A percentile compares a stretch with the other conserved stretches of the same genome.
phyloP scores from a whole-genome alignment of 106 monocot genomes.

The Chionographis japonica region DNA sequence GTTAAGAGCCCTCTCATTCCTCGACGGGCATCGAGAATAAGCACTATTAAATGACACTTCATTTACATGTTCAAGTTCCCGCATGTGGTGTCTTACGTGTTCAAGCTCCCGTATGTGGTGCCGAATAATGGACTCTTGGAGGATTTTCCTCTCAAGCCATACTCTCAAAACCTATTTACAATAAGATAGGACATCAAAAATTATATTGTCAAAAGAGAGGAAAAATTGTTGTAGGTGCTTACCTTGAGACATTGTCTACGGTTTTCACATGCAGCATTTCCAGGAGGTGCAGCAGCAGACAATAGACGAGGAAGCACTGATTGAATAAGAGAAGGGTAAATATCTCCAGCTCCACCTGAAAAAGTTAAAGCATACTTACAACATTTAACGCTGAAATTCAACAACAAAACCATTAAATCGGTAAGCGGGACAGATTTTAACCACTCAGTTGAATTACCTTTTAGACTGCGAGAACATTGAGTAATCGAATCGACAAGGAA shows the following conservation, averaged over 20 bases:
- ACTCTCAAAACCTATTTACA: constrained; percentile 75
- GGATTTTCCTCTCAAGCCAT: constrained; percentile 86
- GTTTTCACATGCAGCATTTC: constrained; percentile 74
- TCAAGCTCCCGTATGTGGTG: constrained; percentile 43
- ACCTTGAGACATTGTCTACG: constrained; percentile 94
- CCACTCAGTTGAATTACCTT: constrained; percentile 27
- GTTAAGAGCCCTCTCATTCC: constrained; percentile 81
- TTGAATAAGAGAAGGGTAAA: constrained; percentile 72
- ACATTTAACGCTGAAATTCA: background rate
- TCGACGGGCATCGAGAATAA: constrained; percentile 51
- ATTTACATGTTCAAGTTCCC: constrained; percentile 62
- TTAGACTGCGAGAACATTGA: constrained; percentile 61
- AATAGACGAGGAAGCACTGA: constrained; percentile 69
- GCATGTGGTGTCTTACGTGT: constrained; percentile 43
- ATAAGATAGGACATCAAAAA: constrained; percentile 2
- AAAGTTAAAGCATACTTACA: constrained; percentile 1
- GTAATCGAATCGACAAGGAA: constrained; percentile 95
- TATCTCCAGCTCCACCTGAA: constrained; percentile 73
- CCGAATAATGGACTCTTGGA: constrained; percentile 66
- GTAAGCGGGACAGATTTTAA: background rate
- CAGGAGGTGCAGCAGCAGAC: constrained; percentile 81
- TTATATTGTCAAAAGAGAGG: background rate
- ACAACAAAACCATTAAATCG: background rate
- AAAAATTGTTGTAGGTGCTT: constrained; percentile 14
- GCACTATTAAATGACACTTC: constrained; percentile 50